Conservation (phyloP, 179 eudicot species). For the Amaranthus tricolor region DNA sequence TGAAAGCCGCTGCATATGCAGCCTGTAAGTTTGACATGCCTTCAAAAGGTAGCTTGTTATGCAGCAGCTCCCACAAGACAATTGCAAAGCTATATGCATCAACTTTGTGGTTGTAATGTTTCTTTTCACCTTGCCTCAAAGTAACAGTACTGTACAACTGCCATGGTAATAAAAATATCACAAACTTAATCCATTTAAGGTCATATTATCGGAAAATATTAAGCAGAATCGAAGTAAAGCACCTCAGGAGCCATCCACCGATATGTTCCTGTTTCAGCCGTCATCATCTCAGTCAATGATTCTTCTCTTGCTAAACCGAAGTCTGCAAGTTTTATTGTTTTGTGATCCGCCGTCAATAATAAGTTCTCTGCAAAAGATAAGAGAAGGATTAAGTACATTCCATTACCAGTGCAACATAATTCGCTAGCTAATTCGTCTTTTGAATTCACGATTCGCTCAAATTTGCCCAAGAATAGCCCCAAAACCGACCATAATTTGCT, state of each 20-base stretch:
- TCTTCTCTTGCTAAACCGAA: conserved; percentile 90
- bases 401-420: too few species aligned
- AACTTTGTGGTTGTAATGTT: conserved; percentile 93
- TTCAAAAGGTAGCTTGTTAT: conserved; percentile 84
- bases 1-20: conserved; percentile 97
- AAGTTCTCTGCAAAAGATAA: conserved; percentile 55
- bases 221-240: conserved; percentile 16
- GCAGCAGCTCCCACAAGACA: conserved; percentile 93
- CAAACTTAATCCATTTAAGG: not conserved
- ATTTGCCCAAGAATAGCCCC: too few species aligned
- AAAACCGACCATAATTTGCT: too few species aligned
- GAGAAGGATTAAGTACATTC: not conserved
- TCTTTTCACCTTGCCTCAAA: conserved; percentile 90
- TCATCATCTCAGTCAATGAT: conserved; percentile 85
- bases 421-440: too few species aligned
- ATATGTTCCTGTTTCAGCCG: conserved; percentile 82
- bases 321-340: conserved; percentile 66
- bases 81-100: conserved; percentile 97
- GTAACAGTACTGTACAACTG: conserved; percentile 98
- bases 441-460: too few species aligned
- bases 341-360: conserved; percentile 69
- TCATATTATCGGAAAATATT: not conserved
- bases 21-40: conserved; percentile 99
- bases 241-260: conserved; percentile 99
- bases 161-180: not conserved